Evolutionary conservation across 176 grass and related monocot genomes (phyloP), one percentile per base, ranked within the genome.

Genomic region (Rhynchospora tenuis): DNA sequence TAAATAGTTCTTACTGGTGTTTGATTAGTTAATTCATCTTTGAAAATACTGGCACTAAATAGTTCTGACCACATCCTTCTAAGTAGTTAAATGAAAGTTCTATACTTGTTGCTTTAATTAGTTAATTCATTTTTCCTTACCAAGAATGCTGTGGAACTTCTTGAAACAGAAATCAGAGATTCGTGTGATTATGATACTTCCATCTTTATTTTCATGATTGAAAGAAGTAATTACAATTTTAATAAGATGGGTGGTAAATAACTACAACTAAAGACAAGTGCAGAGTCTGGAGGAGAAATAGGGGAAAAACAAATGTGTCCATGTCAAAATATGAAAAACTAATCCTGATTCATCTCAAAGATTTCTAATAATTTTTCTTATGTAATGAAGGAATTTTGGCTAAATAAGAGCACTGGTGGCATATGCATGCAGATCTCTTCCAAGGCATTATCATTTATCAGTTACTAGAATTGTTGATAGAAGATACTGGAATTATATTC

Each of bases 401-500:
- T 99, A 22, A 93, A 99, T 29, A 99, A 99, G 86, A 88, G 82
- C 44, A 71, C 75, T 42, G 88, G 93, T 75, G 85, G 91, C 78
- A 77, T 89, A 64, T 99, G 84, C 80, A 90, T 99, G 91, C 84
- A 55, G 54, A 93, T 99, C 76, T 95, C 91, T 74, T 93, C 93
- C 20, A 99, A 85, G 77, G 89, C 86, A 12, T 89, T 99, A 73
- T 93, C n/a, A n/a, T n/a, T n/a, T n/a, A n/a, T n/a, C 87, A 59
- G 95, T 99, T 57, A 99, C 93, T 0, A 91, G 96, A 81, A 99
- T 99, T 81, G 91, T 90, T 81, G 96, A 99, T 83, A 87, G 96
- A 82, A 87, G 96, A 93, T 99, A 99, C 74, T 99, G 96, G 96
- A 95, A 93, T 58, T 93, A 87, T 75, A 90, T 99, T 86, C 91